These are phyloP conservation scores for Wickerhamomyces bisporus DNA, from an alignment of 805 yeast species.

Conservation along the genomic window DNA sequence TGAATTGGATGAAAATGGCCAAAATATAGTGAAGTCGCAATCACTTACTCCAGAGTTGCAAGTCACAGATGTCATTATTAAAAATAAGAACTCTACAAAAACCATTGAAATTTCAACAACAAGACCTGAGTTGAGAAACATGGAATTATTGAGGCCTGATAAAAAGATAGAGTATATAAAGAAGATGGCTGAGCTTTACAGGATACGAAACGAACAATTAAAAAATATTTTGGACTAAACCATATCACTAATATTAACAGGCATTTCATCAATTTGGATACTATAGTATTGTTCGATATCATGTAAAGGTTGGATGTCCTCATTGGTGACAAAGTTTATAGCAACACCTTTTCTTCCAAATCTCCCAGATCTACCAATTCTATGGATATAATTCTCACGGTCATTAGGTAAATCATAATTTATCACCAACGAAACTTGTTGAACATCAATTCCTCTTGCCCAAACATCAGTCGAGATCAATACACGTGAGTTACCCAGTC, in stretches of 20 bases:
- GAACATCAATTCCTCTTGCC: slow-evolving; percentile 99
- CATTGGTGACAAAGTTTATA: slow-evolving; percentile 82
- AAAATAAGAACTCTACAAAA: slow-evolving; percentile 20
- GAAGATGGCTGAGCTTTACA: slow-evolving; percentile 16
- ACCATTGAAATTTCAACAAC: slow-evolving; percentile 21
- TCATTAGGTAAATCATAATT: slow-evolving; percentile 92
- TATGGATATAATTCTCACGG: slow-evolving; percentile 92
- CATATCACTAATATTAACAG: slow-evolving; percentile 60
- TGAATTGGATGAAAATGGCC: slow-evolving; percentile 19
- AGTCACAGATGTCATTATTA: slow-evolving; percentile 12
- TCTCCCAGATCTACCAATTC: slow-evolving; percentile 98
- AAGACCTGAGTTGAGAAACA: slow-evolving; percentile 10
- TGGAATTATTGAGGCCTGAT: slow-evolving; percentile 7
- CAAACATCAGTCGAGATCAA: slow-evolving; percentile 94
- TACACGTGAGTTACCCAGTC: slow-evolving; percentile 89
- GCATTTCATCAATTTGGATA: slow-evolving; percentile 73
- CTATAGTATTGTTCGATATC: slow-evolving; percentile 73
- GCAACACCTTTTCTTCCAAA: slow-evolving; percentile 99
- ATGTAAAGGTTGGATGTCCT: slow-evolving; percentile 68
- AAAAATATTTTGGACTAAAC: slow-evolving; percentile 2
- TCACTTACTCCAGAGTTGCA: slow-evolving; percentile 18
- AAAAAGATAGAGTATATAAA: slow-evolving; percentile 12
- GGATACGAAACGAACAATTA: slow-evolving; percentile 17
- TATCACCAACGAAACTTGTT: slow-evolving; percentile 92
- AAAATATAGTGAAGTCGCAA: slow-evolving; percentile 5